Evolutionary conservation across 179 eudicot species (phyloP).

Genomic region (Beta lomatogona): DNA sequence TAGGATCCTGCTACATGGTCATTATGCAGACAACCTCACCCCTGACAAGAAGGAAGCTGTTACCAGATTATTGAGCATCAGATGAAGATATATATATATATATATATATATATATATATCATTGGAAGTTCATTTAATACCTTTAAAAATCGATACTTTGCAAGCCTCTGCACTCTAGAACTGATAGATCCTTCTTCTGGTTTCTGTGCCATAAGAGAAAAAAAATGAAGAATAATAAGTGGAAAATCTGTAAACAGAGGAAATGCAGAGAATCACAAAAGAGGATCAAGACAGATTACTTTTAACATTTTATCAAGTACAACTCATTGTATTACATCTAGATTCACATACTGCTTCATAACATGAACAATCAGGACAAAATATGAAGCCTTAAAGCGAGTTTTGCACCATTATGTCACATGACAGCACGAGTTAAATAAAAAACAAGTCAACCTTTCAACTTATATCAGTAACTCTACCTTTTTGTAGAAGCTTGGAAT

Average conservation of each 20-base stretch:
- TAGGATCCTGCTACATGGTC: background rate
- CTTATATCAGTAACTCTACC: slow-evolving; percentile 34
- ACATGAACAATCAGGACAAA: slow-evolving; percentile 2
- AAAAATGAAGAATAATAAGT: slow-evolving; percentile 9
- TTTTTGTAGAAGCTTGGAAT: slow-evolving; percentile 96
- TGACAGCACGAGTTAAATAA: background rate
- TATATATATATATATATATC: background rate
- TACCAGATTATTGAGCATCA: background rate
- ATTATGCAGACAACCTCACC: background rate
- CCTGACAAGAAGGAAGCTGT: background rate
- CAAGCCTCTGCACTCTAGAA: slow-evolving; percentile 89
- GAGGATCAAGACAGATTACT: slow-evolving; percentile 2
- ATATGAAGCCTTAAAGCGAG: background rate
- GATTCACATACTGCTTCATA: background rate
- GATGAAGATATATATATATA: background rate
- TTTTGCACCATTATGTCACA: background rate
- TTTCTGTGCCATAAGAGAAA: slow-evolving; percentile 53
- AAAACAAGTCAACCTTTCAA: background rate
- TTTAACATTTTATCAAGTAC: background rate
- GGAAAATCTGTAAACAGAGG: background rate
- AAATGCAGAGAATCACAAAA: background rate
- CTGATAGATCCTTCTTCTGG: slow-evolving; percentile 99
- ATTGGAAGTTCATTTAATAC: slow-evolving; percentile 36
- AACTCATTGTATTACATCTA: background rate
- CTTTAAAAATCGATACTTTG: slow-evolving; percentile 95